phyloP scores from a whole-genome alignment of 2,329 filamentous ascomycete species.

The Akanthomyces lecanii region DNA sequence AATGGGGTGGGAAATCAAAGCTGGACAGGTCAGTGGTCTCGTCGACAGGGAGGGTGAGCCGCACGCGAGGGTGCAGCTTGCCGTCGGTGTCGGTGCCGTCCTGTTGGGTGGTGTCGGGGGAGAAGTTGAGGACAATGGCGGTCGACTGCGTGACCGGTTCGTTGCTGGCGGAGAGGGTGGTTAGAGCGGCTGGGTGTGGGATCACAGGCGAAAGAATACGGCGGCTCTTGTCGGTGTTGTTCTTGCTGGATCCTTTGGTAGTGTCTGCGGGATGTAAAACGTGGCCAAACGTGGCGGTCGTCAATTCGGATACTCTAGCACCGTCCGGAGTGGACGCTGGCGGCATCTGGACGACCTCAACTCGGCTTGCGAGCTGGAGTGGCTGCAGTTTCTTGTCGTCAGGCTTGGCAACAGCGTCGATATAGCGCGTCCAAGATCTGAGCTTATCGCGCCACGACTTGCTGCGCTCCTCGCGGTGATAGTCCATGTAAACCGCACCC shows the following conservation, averaged over 20 bases:
- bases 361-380: constrained; percentile 3
- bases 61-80: constrained; percentile 23
- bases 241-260: background rate
- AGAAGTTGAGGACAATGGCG: constrained; percentile 44
- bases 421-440: constrained; percentile 29
- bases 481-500: constrained; percentile 19
- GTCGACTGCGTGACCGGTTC: constrained; percentile 24
- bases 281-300: constrained; percentile 45
- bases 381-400: background rate
- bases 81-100: background rate
- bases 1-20: constrained; percentile 27
- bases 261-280: constrained; percentile 37
- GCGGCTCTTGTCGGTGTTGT: constrained; percentile 1
- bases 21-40: constrained; percentile 25
- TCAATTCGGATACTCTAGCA: background rate
- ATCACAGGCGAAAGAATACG: constrained; percentile 42
- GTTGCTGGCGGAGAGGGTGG: constrained; percentile 31
- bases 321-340: background rate
- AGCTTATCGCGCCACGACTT: constrained; percentile 35
- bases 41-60: constrained; percentile 30
- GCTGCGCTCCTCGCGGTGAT: constrained; percentile 29
- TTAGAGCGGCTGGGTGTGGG: constrained; percentile 45
- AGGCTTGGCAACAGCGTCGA: constrained; percentile 21
- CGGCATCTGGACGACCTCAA: background rate
- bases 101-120: constrained; percentile 29